A percentile compares a stretch with the other conserved stretches of the same genome.
Conservation (phyloP, 164 flowering plant species). For the Vitis cinerea region DNA sequence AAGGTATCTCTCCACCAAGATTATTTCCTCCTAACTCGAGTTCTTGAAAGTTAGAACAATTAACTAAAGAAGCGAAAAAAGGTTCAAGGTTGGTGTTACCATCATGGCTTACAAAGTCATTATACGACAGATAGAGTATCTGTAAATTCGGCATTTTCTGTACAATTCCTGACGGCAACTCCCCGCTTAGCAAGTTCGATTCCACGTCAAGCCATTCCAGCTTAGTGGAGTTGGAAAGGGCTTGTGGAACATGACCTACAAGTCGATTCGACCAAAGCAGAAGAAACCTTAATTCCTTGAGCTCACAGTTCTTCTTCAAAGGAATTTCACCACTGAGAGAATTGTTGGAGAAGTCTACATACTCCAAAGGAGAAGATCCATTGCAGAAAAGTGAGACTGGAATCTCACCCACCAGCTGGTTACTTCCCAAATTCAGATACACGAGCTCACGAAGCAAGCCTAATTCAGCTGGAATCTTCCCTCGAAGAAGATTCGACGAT, state of each 20-base stretch:
- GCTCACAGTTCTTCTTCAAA: constrained; percentile 40
- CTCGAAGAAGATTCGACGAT: constrained; percentile 57
- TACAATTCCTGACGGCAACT: constrained; percentile 54
- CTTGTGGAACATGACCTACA: constrained; percentile 56
- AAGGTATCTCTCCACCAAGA: constrained; percentile 71
- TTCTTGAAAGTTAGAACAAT: constrained; percentile 67
- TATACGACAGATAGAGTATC: constrained; percentile 71
- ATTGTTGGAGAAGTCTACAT: constrained; percentile 84
- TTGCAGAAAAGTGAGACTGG: constrained; percentile 64
- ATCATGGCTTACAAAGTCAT: constrained; percentile 59
- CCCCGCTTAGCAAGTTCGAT: constrained; percentile 63
- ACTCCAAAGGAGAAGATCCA: constrained; percentile 47
- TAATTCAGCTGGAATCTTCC: constrained; percentile 54
- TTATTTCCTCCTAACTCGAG: constrained; percentile 76
- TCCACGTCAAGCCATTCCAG: constrained; percentile 86
- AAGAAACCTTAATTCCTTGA: constrained; percentile 52
- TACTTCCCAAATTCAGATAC: constrained; percentile 70
- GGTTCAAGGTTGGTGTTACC: constrained; percentile 64
- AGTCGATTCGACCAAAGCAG: constrained; percentile 82
- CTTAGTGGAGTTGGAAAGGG: constrained; percentile 66
- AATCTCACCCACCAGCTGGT: constrained; percentile 52
- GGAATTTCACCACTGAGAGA: constrained; percentile 69
- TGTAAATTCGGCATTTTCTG: constrained; percentile 55
- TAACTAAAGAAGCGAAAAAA: constrained; percentile 61
- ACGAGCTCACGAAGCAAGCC: constrained; percentile 47